Evolutionary conservation across 768 basidiomycete species (phyloP).

Genomic region (Boletus eberwhitei): DNA sequence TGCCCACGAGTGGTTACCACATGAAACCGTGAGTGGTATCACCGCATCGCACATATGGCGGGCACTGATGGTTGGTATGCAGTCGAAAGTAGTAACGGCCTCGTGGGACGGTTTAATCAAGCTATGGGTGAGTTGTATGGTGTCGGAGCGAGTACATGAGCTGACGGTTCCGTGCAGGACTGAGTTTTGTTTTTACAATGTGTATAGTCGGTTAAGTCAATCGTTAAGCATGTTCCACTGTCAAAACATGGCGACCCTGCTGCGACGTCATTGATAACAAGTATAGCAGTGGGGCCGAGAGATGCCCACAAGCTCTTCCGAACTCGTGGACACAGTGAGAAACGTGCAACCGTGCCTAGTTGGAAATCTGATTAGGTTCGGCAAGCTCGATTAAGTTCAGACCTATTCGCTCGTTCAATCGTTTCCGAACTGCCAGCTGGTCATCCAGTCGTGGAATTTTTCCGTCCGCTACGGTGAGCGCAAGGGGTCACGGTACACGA

Average conservation of each 20-base stretch:
- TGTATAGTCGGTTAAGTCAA: conserved; percentile 12
- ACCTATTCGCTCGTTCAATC: background rate
- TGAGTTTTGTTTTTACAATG: conserved; percentile 15
- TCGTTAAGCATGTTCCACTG: background rate
- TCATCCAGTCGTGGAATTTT: background rate
- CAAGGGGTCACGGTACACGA: background rate
- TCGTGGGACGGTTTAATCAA: conserved; percentile 99
- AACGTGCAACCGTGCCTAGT: background rate
- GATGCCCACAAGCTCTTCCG: background rate
- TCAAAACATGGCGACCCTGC: background rate
- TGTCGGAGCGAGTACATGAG: background rate
- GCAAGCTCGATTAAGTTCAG: background rate
- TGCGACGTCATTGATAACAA: conserved; percentile 5
- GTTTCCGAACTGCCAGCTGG: background rate
- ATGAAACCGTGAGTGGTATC: conserved; percentile 76
- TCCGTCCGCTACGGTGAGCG: conserved; percentile 1
- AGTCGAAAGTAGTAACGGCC: conserved; percentile 97
- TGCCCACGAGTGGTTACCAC: conserved; percentile 95
- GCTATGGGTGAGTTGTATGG: conserved; percentile 74
- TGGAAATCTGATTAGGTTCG: background rate
- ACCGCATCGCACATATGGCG: background rate
- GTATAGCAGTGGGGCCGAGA: background rate
- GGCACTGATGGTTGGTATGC: conserved; percentile 16
- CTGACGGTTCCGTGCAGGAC: conserved; percentile 26
- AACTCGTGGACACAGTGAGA: conserved; percentile 4